A percentile compares a stretch with the other conserved stretches of the same genome.
Evolutionary conservation across 257 asterid species (phyloP).

Genomic region (Sherardia arvensis): DNA sequence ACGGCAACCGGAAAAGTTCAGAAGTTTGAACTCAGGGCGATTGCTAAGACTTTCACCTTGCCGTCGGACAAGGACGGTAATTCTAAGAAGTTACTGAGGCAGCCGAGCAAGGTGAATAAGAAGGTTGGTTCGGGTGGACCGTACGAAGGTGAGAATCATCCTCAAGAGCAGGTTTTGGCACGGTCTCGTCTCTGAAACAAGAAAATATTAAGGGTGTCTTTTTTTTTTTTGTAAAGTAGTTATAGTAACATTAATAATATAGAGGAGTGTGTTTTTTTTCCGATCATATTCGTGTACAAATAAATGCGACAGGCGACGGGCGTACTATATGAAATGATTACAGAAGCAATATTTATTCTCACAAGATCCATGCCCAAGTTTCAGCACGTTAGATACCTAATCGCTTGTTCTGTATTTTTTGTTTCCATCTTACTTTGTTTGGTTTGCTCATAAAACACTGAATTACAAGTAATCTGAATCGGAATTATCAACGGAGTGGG

Average conservation of each 20-base stretch:
- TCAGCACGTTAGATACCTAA: too few species aligned
- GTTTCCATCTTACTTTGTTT: too few species aligned
- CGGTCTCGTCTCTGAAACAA: slow-evolving; percentile 43
- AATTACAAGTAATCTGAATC: too few species aligned
- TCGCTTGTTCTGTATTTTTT: too few species aligned
- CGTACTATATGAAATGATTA: background rate
- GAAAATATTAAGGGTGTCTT: background rate
- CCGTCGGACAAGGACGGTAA: slow-evolving; percentile 11
- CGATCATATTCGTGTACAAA: background rate
- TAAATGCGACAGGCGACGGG: background rate
- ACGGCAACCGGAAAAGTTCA: slow-evolving; percentile 66
- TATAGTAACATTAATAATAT: background rate
- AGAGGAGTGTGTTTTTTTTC: background rate
- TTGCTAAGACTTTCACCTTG: slow-evolving; percentile 34
- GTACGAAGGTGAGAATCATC: slow-evolving; percentile 10
- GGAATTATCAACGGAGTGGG: too few species aligned
- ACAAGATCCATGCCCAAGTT: background rate
- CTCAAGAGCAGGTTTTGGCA: slow-evolving; percentile 37
- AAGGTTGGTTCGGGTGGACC: slow-evolving; percentile 17
- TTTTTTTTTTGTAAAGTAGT: too few species aligned
- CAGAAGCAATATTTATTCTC: background rate
- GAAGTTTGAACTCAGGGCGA: slow-evolving; percentile 48
- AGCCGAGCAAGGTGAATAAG: slow-evolving; percentile 9
- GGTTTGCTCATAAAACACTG: too few species aligned
- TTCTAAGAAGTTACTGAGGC: background rate